Conservation (phyloP, 495 filamentous ascomycete species). For the Mytilinidion resinicola region DNA sequence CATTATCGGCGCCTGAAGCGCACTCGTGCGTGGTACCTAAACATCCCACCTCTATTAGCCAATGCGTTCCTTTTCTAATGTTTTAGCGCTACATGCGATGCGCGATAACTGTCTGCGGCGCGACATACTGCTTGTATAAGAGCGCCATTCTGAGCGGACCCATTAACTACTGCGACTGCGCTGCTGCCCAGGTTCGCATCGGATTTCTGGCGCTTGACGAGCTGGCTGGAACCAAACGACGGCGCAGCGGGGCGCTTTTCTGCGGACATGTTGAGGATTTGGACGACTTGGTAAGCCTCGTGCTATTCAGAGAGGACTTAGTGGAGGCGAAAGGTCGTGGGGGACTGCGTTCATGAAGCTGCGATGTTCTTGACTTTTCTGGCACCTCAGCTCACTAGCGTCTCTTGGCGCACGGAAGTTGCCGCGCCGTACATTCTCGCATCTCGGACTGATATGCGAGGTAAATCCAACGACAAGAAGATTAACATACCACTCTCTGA, state of each 20-base stretch:
- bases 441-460: too few species aligned
- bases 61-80: conserved; percentile 12
- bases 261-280: conserved; percentile 56
- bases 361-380: too few species aligned
- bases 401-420: too few species aligned
- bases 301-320: too few species aligned
- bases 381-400: too few species aligned
- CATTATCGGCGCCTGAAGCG: conserved; percentile 88
- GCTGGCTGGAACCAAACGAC: conserved; percentile 69
- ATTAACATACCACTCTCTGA: too few species aligned
- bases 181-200: conserved; percentile 59
- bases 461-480: too few species aligned
- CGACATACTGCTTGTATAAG: conserved; percentile 75
- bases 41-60: conserved; percentile 27
- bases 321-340: too few species aligned
- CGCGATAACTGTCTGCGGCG: not conserved
- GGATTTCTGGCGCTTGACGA: conserved; percentile 81
- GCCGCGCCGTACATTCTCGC: too few species aligned
- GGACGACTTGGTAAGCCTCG: too few species aligned
- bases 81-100: conserved; percentile 19
- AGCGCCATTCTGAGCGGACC: conserved; percentile 61
- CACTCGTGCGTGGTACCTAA: conserved; percentile 77
- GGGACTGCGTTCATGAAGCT: too few species aligned
- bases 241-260: conserved; percentile 84
- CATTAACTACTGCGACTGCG: conserved; percentile 57